Evolutionary conservation across 2,329 filamentous ascomycete genomes (phyloP), one percentile per base, ranked within the genome.

Genomic region (Camillea tinctor): DNA sequence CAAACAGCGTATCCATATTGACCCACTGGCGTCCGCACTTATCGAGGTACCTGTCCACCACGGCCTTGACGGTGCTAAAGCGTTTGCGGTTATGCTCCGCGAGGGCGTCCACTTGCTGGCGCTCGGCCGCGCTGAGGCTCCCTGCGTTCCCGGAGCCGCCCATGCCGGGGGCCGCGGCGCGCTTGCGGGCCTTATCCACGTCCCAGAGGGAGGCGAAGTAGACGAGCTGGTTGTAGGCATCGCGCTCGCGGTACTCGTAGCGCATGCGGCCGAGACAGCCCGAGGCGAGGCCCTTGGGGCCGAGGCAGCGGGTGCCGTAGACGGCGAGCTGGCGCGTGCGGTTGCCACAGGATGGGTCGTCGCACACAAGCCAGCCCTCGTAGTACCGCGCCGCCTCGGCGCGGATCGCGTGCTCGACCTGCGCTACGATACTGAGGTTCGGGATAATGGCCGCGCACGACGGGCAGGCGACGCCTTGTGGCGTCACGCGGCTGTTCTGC

Each of bases 1-100:
- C 84, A 81, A 97, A 97, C 64, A 97, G 77, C 66, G 82, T 88
- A 75, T 95, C 92, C 93, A 97, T 97, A 67, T 92, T 90, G 56
- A 97, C 93, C 92, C 92, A 97, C 75, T 93, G 90, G 68, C 92
- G 81, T 23, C 93, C 93, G 75, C 93, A 96, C 79, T 94, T 95
- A 71, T 92, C 92, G 68, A 97, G 77, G 77, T 96, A 96, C 71
- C 80, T 86, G 65, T 94, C 92, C 4, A 97, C 91, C 15, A 93
- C 87, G 6, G 83, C 82, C 79, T 88, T 91, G 66, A 94, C 79
- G 0, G 90, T 92, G 11, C 77, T 84, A 73, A 98, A 98, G 62
- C 92, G 82, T 48, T 83, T 81, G 60, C 91, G 84, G 75, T 99
- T 99, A 74, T 93, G 88, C 72, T 93, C 91, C 3, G 88, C 92